phyloP scores from a whole-genome alignment of 371 early-diverging fungal genomes.

The Parasitella parasitica region DNA sequence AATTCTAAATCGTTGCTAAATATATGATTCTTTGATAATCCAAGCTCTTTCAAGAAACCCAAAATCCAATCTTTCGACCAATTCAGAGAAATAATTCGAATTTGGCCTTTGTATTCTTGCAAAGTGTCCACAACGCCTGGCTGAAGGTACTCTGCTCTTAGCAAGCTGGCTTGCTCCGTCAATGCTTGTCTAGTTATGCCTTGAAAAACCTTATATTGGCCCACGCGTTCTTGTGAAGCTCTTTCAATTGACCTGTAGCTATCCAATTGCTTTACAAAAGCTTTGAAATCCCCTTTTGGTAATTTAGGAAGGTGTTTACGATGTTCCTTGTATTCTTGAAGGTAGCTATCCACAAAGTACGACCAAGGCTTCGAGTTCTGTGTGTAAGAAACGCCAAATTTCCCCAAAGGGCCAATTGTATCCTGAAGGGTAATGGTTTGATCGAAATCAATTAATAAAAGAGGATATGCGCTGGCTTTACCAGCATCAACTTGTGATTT shows the following conservation, averaged over 20 bases:
- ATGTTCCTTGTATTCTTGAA: slow-evolving; percentile 32
- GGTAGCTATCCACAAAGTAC: slow-evolving; percentile 34
- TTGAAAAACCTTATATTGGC: slow-evolving; percentile 27
- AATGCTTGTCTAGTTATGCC: slow-evolving; percentile 24
- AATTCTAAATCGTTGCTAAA: slow-evolving; percentile 37
- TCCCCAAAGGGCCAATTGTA: slow-evolving; percentile 35
- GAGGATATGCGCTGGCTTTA: not conserved
- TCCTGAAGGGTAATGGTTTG: slow-evolving; percentile 41
- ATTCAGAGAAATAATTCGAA: slow-evolving; percentile 38
- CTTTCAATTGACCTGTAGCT: slow-evolving; percentile 27
- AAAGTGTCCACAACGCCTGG: slow-evolving; percentile 19
- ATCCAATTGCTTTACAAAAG: slow-evolving; percentile 11
- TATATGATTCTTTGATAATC: slow-evolving; percentile 20
- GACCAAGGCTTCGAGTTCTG: slow-evolving; percentile 27
- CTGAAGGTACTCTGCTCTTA: slow-evolving; percentile 10
- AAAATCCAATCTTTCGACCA: slow-evolving; percentile 56
- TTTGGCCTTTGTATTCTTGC: not conserved
- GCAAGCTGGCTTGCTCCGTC: slow-evolving; percentile 3
- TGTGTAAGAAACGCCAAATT: slow-evolving; percentile 19
- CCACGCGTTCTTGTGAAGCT: slow-evolving; percentile 33
- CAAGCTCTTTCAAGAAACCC: slow-evolving; percentile 23
- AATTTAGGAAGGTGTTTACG: not conserved
- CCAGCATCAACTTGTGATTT: not conserved
- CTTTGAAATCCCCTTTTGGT: not conserved
- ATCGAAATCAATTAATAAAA: slow-evolving; percentile 42